phyloP scores from a whole-genome alignment of 495 filamentous ascomycete species.

The Podospora comata region DNA sequence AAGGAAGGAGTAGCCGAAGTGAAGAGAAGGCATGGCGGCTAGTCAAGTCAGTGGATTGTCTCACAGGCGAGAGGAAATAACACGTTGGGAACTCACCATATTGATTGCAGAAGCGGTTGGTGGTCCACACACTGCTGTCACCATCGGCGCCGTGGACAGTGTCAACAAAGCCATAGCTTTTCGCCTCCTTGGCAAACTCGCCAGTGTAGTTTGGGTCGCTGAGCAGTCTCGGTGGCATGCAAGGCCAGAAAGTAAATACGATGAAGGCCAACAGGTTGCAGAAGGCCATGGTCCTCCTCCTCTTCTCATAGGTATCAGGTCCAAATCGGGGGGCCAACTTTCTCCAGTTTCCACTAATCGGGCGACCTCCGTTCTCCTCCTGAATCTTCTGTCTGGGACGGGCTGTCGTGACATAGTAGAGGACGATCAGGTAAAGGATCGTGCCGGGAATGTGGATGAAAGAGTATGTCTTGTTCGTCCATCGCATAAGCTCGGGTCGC shows the following conservation, averaged over 20 bases:
- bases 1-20: constrained; percentile 76
- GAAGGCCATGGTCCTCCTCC: constrained; percentile 64
- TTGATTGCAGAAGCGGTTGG: constrained; percentile 62
- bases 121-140: constrained; percentile 61
- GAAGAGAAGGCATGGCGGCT: constrained; percentile 77
- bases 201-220: constrained; percentile 43
- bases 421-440: constrained; percentile 62
- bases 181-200: constrained; percentile 28
- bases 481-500: constrained; percentile 28
- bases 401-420: constrained; percentile 64
- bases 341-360: constrained; percentile 41
- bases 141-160: constrained; percentile 66
- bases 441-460: constrained; percentile 83
- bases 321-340: constrained; percentile 41
- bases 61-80: background rate
- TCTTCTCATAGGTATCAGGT: constrained; percentile 28
- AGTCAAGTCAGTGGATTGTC: background rate
- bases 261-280: constrained; percentile 76
- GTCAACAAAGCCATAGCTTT: constrained; percentile 65
- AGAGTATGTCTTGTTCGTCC: constrained; percentile 65
- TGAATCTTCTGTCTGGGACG: constrained; percentile 38
- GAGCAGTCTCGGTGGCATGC: constrained; percentile 75
- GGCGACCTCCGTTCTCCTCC: constrained; percentile 30
- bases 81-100: constrained; percentile 24
- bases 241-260: constrained; percentile 73